Evolutionary conservation across 805 yeast genomes (phyloP).

Genomic region (Metschnikowia orientalis): DNA sequence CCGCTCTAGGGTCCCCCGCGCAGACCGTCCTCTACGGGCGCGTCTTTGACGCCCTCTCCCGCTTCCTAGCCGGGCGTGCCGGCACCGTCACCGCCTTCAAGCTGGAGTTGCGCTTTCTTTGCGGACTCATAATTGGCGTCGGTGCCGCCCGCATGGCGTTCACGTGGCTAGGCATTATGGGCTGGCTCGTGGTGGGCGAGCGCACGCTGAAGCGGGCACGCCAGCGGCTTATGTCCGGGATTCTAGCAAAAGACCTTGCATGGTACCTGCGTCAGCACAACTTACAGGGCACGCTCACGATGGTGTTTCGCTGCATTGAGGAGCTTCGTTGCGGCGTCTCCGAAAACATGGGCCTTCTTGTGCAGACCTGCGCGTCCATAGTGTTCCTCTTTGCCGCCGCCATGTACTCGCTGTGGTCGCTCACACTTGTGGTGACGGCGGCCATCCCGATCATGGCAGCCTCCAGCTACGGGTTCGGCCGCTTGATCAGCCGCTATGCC

Average conservation of each 20-base stretch:
- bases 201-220: constrained; percentile 59
- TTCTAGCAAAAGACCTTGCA: constrained; percentile 43
- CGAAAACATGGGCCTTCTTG: constrained; percentile 56
- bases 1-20: constrained; percentile 58
- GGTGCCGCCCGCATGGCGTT: constrained; percentile 30
- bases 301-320: constrained; percentile 67
- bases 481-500: constrained; percentile 46
- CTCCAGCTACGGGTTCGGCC: constrained; percentile 48
- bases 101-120: constrained; percentile 21
- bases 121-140: constrained; percentile 30
- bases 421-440: constrained; percentile 74
- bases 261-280: constrained; percentile 64
- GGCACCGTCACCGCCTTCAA: constrained; percentile 19
- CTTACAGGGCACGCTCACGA: constrained; percentile 60
- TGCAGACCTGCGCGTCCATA: constrained; percentile 51
- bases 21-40: constrained; percentile 64
- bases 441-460: constrained; percentile 63
- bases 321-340: constrained; percentile 66
- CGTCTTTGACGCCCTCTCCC: constrained; percentile 43
- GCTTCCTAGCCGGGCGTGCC: constrained; percentile 28
- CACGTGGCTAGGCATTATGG: constrained; percentile 50
- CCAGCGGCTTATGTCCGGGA: constrained; percentile 34
- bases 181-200: constrained; percentile 74
- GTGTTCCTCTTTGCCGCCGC: constrained; percentile 58
- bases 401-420: constrained; percentile 76